phyloP scores from a whole-genome alignment of 2,329 filamentous ascomycete species.

The Fusarium haematococcum region DNA sequence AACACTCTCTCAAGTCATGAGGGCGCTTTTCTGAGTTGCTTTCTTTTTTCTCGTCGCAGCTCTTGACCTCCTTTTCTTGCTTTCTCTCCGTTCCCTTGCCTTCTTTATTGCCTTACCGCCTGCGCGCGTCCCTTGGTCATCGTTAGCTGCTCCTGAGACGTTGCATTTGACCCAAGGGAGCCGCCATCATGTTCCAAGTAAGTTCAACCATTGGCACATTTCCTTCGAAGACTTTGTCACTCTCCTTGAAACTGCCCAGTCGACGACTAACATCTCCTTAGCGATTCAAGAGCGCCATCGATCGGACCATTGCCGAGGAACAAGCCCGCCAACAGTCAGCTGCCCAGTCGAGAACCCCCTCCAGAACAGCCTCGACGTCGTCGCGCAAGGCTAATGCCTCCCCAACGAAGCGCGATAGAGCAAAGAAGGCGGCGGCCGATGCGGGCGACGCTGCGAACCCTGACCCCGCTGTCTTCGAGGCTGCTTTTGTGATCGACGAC shows the following conservation, averaged over 20 bases:
- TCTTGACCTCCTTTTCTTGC: background rate
- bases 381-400: constrained; percentile 56
- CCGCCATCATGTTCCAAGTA: constrained; percentile 49
- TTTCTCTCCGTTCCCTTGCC: background rate
- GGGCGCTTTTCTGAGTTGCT: constrained; percentile 24
- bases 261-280: constrained; percentile 50
- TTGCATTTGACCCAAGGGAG: constrained; percentile 34
- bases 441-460: constrained; percentile 64
- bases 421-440: constrained; percentile 55
- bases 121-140: constrained; percentile 33
- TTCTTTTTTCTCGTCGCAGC: background rate
- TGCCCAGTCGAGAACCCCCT: constrained; percentile 57
- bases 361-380: constrained; percentile 52
- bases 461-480: constrained; percentile 89
- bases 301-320: constrained; percentile 90
- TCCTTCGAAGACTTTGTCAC: background rate
- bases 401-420: constrained; percentile 47
- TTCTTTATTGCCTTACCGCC: background rate
- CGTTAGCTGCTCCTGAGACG: constrained; percentile 18
- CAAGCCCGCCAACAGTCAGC: constrained; percentile 79
- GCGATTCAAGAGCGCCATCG: constrained; percentile 87
- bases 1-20: constrained; percentile 27
- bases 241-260: background rate
- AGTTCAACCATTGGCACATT: constrained; percentile 20
- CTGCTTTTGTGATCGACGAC: constrained; percentile 88